Evolutionary conservation across 108 stramenopile species (phyloP), one percentile per base, ranked within the genome.

Genomic region (Cyclostephanos tholiformis): DNA sequence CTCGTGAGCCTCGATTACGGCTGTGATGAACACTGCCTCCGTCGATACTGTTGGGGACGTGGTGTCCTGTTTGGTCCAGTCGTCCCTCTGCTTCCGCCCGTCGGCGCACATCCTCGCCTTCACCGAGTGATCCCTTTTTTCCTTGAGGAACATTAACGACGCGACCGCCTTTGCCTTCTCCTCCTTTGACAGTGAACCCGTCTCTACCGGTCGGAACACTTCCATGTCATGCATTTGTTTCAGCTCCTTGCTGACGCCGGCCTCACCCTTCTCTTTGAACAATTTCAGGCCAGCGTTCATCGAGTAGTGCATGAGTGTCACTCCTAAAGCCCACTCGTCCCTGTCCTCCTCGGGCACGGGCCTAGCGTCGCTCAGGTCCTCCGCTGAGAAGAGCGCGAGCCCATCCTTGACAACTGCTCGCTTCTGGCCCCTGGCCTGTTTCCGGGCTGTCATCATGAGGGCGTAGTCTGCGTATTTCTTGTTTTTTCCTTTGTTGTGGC

Each of bases 101-200:
- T n/a, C n/a, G n/a, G n/a, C n/a, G n/a, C 79, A 83, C 26, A 65
- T 68, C n/a, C 82, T n/a, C 2, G 59, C 73, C 52, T 82, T 86
- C 0, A 86, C 62, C 0, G 81, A 62, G 23, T 27, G 46, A 23
- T 16, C 52, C 20, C 32, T 51, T 20, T 87, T 50, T 35, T 82
- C 73, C n/a, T n/a, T n/a, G n/a, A n/a, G n/a, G n/a, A n/a, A n/a
- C n/a, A n/a, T n/a, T n/a, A n/a, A n/a, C n/a, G n/a, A n/a, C n/a
- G n/a, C n/a, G n/a, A n/a, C n/a, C n/a, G n/a, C 26, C 43, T 23
- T n/a, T n/a, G n/a, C n/a, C n/a, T n/a, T n/a, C n/a, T n/a, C n/a
- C n/a, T n/a, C n/a, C n/a, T n/a, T n/a, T 0, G 79, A 77, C 2
- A 85, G 7, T 4, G 50, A 49, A 7, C 63, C 57, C n/a, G 60